Base-by-base conservation (phyloP, 371 early-diverging fungal species). In the Mucor irregularis region DNA sequence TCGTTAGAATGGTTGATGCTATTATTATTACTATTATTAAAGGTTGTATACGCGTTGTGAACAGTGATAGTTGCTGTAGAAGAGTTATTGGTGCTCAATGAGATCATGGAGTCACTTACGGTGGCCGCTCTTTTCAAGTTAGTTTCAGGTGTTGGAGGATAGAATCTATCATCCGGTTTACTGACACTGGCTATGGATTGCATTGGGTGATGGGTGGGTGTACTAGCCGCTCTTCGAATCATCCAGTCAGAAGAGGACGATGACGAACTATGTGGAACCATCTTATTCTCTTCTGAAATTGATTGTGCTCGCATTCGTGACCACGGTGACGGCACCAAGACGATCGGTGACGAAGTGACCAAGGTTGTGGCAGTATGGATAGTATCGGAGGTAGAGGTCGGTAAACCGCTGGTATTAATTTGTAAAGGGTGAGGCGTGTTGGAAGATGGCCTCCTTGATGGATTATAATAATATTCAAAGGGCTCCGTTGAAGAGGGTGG, bases 261-360 rank as follows among this genome's bases (percentile, higher is more conserved):
- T 11, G 14, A 14, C n/a, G 42, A 14, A 13, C 24, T 16, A 11
- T 24, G 10, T 21, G 7, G 8, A 9, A 19, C 14, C 24, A 42
- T 42, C 42, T 11, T 42, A 5, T 42, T 21, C 42, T 9, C 24
- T 24, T 13, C 22, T 42, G 1, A 42, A n/a, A n/a, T n/a, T n/a
- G n/a, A n/a, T n/a, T n/a, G n/a, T 13, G 38, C 29, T 9, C 22
- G 28, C 14, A 26, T 19, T 10, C 39, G 21, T 16, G 53, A 53
- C 63, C 63, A 63, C 16, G 63, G 63, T 7, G 63, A 63, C 10
- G 63, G 58, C 2, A 63, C 26, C 5, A 59, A 30, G 7, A 52
- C 44, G 17, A 31, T 37, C 13, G 58, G 33, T 4, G 58, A 58
- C 6, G 42, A 17, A 17, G 39, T 39, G 5, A 37, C 31, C 9